Evolutionary conservation across 2,329 filamentous ascomycete species (phyloP).

Genomic region (Magnaporthales sp.): DNA sequence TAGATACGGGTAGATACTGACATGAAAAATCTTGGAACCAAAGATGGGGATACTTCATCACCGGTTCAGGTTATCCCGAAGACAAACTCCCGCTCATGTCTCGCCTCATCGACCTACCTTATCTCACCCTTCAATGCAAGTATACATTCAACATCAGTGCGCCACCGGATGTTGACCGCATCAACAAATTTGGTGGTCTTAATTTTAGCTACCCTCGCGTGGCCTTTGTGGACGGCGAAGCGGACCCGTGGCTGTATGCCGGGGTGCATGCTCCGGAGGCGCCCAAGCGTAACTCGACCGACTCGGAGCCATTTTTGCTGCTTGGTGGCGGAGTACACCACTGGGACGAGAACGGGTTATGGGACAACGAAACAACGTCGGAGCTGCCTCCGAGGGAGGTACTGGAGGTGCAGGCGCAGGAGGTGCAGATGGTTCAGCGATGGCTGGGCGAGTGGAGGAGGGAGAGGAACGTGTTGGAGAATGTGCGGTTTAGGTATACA

Average conservation of each 20-base stretch:
- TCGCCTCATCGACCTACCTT: slow-evolving; percentile 57
- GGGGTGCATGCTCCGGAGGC: slow-evolving; percentile 25
- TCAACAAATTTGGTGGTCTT: slow-evolving; percentile 72
- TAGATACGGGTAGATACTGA: not conserved
- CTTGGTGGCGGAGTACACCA: slow-evolving; percentile 68
- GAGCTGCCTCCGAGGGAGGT: slow-evolving; percentile 3
- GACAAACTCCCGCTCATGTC: slow-evolving; percentile 51
- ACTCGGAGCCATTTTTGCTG: slow-evolving; percentile 59
- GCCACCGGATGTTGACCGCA: slow-evolving; percentile 50
- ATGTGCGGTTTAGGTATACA: not conserved
- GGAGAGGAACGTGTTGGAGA: not conserved
- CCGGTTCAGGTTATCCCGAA: slow-evolving; percentile 1
- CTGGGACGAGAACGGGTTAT: slow-evolving; percentile 65
- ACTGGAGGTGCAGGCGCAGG: slow-evolving; percentile 9
- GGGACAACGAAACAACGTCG: slow-evolving; percentile 44
- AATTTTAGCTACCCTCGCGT: slow-evolving; percentile 65
- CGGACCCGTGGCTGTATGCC: slow-evolving; percentile 63
- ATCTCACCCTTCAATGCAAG: slow-evolving; percentile 51
- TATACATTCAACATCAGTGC: slow-evolving; percentile 60
- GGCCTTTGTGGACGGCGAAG: slow-evolving; percentile 66
- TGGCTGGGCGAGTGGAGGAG: slow-evolving; percentile 12
- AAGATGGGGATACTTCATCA: slow-evolving; percentile 7
- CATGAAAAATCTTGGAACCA: not conserved
- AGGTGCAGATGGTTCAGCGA: slow-evolving; percentile 11
- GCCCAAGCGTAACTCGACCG: slow-evolving; percentile 28